Evolutionary conservation across 306 rosid genomes (phyloP), one percentile per base, ranked within the genome.

Genomic region (Prunus fruticosa): DNA sequence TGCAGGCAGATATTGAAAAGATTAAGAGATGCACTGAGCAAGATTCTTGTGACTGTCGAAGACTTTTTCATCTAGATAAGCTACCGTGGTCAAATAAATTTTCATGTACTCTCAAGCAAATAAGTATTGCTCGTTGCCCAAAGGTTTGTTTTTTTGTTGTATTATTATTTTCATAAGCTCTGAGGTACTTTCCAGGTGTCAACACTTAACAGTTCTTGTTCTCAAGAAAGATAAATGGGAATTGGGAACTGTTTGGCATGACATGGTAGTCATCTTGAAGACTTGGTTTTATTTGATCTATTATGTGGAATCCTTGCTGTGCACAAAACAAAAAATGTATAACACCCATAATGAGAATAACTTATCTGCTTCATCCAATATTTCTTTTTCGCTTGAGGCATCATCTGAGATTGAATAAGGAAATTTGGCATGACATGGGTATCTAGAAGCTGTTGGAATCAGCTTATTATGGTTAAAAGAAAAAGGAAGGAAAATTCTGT

Each of bases 71-170:
- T 86, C 82, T 87, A 61, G 83, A 87, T 56, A 84, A 75, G 53
- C 77, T 91, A 72, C 97, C 96, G 0, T 94, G 97, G 96, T 94
- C 93, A 68, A 92, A 92, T 80, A 87, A 81, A 83, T 91, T 86
- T 77, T 87, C 97, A 5, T 82, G 66, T 78, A 77, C 92, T 32
- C 72, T 87, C 64, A 92, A 94, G 88, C 96, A 94, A 79, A 85
- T 94, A 78, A 90, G 88, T 74, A 84, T 94, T 86, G 91, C 96
- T 76, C 90, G 91, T 51, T 82, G 90, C 83, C 98, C 97, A 54
- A 84, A 87, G 96, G 98, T 94, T 84, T 79, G 58, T 60, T 15
- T 76, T 6, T 52, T 74, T 56, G 73, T 69, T 76, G 32, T 58
- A 73, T 47, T 22, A 13, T 41, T 57, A 8, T 38, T 56, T 43